Conservation (phyloP, 441 rosid species). For the Omphalea diandra region DNA sequence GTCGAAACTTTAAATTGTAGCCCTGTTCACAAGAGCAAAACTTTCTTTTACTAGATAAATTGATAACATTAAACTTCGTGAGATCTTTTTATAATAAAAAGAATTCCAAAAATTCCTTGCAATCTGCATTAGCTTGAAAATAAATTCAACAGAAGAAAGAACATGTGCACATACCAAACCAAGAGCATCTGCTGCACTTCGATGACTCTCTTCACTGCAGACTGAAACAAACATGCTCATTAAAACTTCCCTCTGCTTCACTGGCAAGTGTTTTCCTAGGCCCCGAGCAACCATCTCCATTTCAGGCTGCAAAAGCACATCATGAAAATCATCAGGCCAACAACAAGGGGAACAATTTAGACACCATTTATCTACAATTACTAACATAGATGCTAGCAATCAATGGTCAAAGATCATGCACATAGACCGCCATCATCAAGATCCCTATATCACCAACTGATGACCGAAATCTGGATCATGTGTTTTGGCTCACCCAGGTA, state of each 20-base stretch:
- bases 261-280: slow-evolving; percentile 59
- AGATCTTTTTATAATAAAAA: too few species aligned
- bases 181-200: slow-evolving; percentile 81
- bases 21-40: too few species aligned
- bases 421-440: neutral
- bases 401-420: neutral
- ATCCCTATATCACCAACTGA: neutral
- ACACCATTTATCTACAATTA: too few species aligned
- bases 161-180: slow-evolving; percentile 49
- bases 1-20: too few species aligned
- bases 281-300: slow-evolving; percentile 96
- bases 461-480: too few species aligned
- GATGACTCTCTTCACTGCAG: slow-evolving; percentile 57
- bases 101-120: neutral
- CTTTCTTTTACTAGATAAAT: too few species aligned
- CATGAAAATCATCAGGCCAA: neutral
- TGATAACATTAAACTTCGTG: too few species aligned
- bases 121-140: neutral
- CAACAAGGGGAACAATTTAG: neutral
- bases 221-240: slow-evolving; percentile 53
- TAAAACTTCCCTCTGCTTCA: slow-evolving; percentile 69
- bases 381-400: neutral
- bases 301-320: slow-evolving; percentile 61
- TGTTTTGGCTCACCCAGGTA: too few species aligned
- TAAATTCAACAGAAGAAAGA: slow-evolving; percentile 8